Conservation (phyloP, 140 eudicot genomes). For the Erigeron philadelphicus region DNA sequence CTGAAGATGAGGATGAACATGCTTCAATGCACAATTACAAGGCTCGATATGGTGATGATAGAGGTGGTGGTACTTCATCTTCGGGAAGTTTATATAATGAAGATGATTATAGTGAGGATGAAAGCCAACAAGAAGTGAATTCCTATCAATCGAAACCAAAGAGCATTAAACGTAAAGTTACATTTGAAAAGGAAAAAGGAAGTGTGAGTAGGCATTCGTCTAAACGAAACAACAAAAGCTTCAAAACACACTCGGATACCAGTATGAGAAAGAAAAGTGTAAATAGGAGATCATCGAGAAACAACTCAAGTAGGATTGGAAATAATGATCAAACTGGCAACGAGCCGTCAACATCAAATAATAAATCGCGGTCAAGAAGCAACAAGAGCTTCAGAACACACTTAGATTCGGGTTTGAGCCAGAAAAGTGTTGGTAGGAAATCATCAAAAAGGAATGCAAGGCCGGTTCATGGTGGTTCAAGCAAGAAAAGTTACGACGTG, state of each 20-base stretch:
- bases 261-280: constrained; percentile 22
- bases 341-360: background rate
- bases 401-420: constrained; percentile 4
- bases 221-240: constrained; percentile 25
- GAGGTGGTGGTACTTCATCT: constrained; percentile 26
- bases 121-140: constrained; percentile 34
- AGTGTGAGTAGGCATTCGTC: constrained; percentile 27
- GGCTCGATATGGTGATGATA: constrained; percentile 16
- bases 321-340: background rate
- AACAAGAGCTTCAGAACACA: constrained; percentile 20
- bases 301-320: background rate
- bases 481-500: constrained; percentile 4
- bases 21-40: constrained; percentile 19
- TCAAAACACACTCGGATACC: constrained; percentile 18
- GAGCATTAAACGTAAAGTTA: constrained; percentile 37
- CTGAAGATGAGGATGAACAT: constrained; percentile 22
- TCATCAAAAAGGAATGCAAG: constrained; percentile 14
- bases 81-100: constrained; percentile 40
- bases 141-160: constrained; percentile 33
- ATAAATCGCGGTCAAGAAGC: constrained; percentile 4
- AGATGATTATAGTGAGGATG: constrained; percentile 38
- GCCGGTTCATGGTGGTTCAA: background rate
- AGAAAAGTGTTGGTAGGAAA: constrained; percentile 13
- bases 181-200: constrained; percentile 19
- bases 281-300: constrained; percentile 19